Evolutionary conservation across 805 yeast genomes (phyloP), one percentile per base, ranked within the genome.

Genomic region (Zygoascus tannicola): DNA sequence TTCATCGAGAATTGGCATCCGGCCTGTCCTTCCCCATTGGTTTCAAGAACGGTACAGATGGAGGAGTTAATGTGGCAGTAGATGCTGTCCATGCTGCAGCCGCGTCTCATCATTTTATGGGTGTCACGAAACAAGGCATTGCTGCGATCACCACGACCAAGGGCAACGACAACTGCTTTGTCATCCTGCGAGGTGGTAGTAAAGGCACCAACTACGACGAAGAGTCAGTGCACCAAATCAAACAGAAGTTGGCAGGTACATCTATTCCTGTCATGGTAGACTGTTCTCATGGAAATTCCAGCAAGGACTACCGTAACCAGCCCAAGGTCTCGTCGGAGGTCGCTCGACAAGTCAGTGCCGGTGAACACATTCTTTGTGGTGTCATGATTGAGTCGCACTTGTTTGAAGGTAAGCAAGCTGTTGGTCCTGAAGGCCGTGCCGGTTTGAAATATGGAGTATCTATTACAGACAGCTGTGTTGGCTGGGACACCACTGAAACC

Each of bases 21-120:
- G 98, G 98, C 43, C 73, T 92, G 49, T 85, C 95, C n/a, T 90
- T 90, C 90, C 98, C 98, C 47, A 80, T 90, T 46, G 98, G 98
- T 41, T 90, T 90, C 82, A 90, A 90, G 70, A 90, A 90, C 64
- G 98, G 97, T 66, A 90, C 98, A 35, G 98, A 90, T 64, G 98
- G 98, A 61, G 74, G 92, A 41, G 70, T 90, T 50, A 82, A 78
- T 47, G 97, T 90, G 50, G 95, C 98, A 10, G 71, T 92, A 41
- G 98, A 88, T 63, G 97, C 98, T 34, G 83, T 85, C 55, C 75
- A 80, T 63, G 92, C 98, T 38, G 94, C 98, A 36, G 73, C 90
- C 33, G 81, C 81, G 60, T 77, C 94, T 39, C 98, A 90, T 63
- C 97, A 88, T 67, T 90, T 90, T 73, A 76, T 90, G 82, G 92